These are phyloP conservation scores for Candida cerambycidarum DNA, from an alignment of 805 yeast species.

Conservation along the genomic window DNA sequence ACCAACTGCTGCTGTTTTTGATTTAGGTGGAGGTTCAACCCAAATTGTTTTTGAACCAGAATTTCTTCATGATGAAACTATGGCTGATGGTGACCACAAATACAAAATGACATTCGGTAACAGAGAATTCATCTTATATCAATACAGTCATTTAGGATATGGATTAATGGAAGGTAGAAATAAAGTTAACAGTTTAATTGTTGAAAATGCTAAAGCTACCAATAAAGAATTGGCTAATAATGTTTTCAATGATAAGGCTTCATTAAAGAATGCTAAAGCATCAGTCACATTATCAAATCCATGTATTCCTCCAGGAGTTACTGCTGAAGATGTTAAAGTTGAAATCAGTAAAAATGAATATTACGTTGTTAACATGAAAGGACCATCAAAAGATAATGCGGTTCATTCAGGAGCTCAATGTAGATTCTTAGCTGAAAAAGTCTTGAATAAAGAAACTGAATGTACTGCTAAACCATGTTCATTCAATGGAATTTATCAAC, in stretches of 20 bases:
- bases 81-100: constrained; percentile 88
- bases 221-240: constrained; percentile 22
- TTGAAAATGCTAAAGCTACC: constrained; percentile 47
- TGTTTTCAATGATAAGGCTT: constrained; percentile 26
- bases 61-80: constrained; percentile 53
- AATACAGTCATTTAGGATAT: constrained; percentile 91
- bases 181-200: constrained; percentile 67
- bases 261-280: constrained; percentile 30
- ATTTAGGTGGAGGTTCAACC: constrained; percentile 97
- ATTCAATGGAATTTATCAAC: constrained; percentile 97
- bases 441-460: constrained; percentile 77
- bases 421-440: constrained; percentile 75
- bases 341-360: constrained; percentile 44
- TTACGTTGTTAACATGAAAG: constrained; percentile 61
- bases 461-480: constrained; percentile 85
- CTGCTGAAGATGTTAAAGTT: constrained; percentile 61
- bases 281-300: constrained; percentile 64
- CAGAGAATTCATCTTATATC: constrained; percentile 77
- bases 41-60: constrained; percentile 97
- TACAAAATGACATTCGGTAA: constrained; percentile 79
- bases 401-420: constrained; percentile 74
- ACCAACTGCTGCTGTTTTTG: constrained; percentile 96
- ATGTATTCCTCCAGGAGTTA: constrained; percentile 79
- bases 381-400: constrained; percentile 44
- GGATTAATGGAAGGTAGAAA: constrained; percentile 94